These are phyloP conservation scores for Coemansia sp. DNA, from an alignment of 192 early-diverging fungal genomes.

Conservation along the genomic window DNA sequence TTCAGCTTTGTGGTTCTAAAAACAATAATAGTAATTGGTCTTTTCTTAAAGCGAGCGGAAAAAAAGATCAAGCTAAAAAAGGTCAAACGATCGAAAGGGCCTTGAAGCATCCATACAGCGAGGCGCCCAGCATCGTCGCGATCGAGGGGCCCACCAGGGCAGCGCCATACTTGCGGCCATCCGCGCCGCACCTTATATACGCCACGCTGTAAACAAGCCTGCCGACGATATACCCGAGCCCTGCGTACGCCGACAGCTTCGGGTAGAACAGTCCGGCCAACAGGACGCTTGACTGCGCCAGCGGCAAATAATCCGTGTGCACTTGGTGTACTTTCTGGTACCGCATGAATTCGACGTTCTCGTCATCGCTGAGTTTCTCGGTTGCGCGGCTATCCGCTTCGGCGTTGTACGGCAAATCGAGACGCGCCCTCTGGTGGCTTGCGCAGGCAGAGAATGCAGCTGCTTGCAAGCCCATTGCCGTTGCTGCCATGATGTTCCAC, in stretches of 20 bases:
- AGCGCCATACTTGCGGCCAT: constrained; percentile 47
- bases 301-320: constrained; percentile 51
- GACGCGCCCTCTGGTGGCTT: constrained; percentile 29
- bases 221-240: constrained; percentile 52
- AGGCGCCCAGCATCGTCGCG: constrained; percentile 40
- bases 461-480: constrained; percentile 51
- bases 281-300: constrained; percentile 49
- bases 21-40: not conserved
- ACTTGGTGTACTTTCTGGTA: constrained; percentile 54
- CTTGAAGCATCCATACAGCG: constrained; percentile 54
- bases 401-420: constrained; percentile 45
- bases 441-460: constrained; percentile 47
- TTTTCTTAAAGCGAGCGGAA: not conserved
- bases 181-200: constrained; percentile 42
- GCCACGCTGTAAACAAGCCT: constrained; percentile 49
- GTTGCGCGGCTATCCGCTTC: constrained; percentile 44
- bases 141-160: constrained; percentile 41
- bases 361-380: constrained; percentile 50
- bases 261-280: constrained; percentile 56
- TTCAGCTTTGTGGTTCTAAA: not conserved
- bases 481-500: constrained; percentile 54
- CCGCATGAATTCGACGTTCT: constrained; percentile 50
- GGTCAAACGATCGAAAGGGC: constrained; percentile 36
- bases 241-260: constrained; percentile 42
- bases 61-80: not conserved